phyloP scores from a whole-genome alignment of 139 green algal species.

The Coelastrella sp. region DNA sequence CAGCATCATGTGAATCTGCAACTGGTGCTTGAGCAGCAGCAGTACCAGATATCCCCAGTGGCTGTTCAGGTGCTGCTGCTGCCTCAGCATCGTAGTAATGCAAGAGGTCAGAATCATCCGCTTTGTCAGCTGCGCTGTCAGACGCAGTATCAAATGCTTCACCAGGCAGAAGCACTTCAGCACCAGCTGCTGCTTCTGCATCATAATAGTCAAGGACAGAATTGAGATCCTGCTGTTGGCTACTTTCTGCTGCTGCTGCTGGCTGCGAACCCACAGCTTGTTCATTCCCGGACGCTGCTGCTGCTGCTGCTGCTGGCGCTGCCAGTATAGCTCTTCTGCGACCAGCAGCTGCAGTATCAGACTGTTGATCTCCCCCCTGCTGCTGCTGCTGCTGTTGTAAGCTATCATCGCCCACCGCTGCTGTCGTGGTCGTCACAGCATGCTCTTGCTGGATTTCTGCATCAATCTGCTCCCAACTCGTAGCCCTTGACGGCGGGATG shows the following conservation, averaged over 20 bases:
- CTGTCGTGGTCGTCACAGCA: too few relatives aligned
- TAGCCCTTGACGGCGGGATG: neutral
- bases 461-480: conserved; percentile 13
- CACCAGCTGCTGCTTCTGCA: neutral
- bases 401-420: neutral
- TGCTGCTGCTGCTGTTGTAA: conserved; percentile 9
- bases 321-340: neutral
- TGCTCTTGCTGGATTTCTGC: conserved; percentile 12
- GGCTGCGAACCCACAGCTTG: neutral
- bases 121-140: too few relatives aligned
- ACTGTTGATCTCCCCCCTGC: neutral
- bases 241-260: conserved; percentile 13
- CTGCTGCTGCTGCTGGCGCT: conserved; percentile 28
- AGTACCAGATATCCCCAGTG: neutral
- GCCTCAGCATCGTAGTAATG: too few relatives aligned
- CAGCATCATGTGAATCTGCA: too few relatives aligned
- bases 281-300: neutral
- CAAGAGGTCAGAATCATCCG: too few relatives aligned
- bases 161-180: too few relatives aligned
- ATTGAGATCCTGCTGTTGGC: neutral
- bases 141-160: too few relatives aligned
- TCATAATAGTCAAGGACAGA: too few relatives aligned
- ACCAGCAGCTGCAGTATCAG: neutral
- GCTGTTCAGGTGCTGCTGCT: neutral
- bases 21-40: too few relatives aligned